A percentile compares a stretch with the other conserved stretches of the same genome.
phyloP scores from a whole-genome alignment of 2,329 filamentous ascomycete species.

The Plenodomus biglobosus region DNA sequence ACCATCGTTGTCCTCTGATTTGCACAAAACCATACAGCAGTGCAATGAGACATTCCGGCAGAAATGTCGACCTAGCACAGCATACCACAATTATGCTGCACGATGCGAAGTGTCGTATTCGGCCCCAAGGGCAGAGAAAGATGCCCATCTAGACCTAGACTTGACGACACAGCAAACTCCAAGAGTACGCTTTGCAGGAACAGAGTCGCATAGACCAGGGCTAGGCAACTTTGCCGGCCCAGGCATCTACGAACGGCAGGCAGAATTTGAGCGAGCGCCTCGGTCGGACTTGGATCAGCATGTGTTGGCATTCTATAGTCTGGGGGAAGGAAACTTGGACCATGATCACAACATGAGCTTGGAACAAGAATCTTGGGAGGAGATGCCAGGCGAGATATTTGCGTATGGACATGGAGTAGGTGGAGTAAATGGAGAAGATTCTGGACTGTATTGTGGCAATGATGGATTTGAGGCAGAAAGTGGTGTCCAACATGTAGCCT shows the following conservation, averaged over 20 bases:
- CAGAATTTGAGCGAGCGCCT: conserved; percentile 12
- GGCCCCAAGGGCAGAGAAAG: neutral
- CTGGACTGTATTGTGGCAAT: neutral
- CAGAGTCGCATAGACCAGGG: conserved; percentile 5
- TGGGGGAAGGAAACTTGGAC: conserved; percentile 2
- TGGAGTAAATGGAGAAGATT: too few relatives aligned
- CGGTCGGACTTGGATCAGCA: neutral
- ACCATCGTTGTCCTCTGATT: conserved; percentile 24
- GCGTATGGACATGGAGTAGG: neutral
- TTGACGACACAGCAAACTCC: conserved; percentile 7
- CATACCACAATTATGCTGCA: conserved; percentile 1
- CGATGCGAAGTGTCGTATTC: neutral
- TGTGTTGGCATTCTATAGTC: neutral
- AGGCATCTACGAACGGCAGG: conserved; percentile 35
- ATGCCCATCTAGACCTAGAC: neutral
- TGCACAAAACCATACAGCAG: conserved; percentile 27
- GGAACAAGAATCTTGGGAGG: conserved; percentile 2
- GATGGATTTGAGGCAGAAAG: conserved; percentile 1
- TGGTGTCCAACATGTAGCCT: conserved; percentile 3
- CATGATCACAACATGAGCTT: neutral
- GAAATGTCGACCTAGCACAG: conserved; percentile 2
- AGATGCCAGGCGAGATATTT: neutral
- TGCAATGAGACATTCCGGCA: conserved; percentile 26
- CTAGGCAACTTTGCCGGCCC: conserved; percentile 16
- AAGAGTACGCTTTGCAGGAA: conserved; percentile 17